Percentiles rank a stretch among this genome's conserved stretches.
These are phyloP conservation scores for Cryptococcus sp. DNA, from an alignment of 1,284 basidiomycete species.

Conservation along the genomic window DNA sequence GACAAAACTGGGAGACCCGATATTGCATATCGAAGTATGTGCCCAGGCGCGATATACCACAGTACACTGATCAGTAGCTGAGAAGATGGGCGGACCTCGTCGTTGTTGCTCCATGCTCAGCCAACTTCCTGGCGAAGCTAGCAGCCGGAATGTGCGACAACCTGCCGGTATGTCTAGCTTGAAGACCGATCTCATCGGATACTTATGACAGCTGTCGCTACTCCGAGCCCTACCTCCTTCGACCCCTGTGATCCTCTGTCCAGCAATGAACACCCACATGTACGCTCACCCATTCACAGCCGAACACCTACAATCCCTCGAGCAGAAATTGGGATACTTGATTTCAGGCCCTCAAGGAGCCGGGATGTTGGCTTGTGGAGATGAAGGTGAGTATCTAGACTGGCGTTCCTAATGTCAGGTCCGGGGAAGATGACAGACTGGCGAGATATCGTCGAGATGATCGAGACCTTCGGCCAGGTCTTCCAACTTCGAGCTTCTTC, in stretches of 20 bases:
- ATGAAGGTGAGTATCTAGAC: conserved; percentile 60
- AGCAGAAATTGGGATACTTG: conserved; percentile 69
- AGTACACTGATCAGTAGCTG: conserved; percentile 49
- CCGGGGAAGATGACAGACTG: conserved; percentile 91
- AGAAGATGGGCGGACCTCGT: conserved; percentile 94
- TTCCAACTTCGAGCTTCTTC: conserved; percentile 1
- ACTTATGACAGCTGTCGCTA: conserved; percentile 83
- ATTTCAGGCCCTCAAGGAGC: conserved; percentile 65
- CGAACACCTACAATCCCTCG: conserved; percentile 67
- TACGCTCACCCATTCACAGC: conserved; percentile 89
- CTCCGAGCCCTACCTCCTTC: conserved; percentile 77
- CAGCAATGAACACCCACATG: conserved; percentile 99
- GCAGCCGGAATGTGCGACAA: conserved; percentile 86
- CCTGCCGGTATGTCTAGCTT: conserved; percentile 60
- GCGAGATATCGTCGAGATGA: conserved; percentile 50
- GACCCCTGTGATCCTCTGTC: conserved; percentile 83
- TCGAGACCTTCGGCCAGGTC: conserved; percentile 27
- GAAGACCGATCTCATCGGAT: too few species aligned
- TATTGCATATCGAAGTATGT: conserved; percentile 85
- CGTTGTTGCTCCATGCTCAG: conserved; percentile 88
- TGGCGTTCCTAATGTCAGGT: conserved; percentile 50
- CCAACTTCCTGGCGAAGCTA: conserved; percentile 92
- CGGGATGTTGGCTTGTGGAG: conserved; percentile 75
- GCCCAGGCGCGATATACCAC: conserved; percentile 4
- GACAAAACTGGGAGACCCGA: conserved; percentile 79